Base-by-base conservation (phyloP, 345 rosid species). In the Lepidium africanum region DNA sequence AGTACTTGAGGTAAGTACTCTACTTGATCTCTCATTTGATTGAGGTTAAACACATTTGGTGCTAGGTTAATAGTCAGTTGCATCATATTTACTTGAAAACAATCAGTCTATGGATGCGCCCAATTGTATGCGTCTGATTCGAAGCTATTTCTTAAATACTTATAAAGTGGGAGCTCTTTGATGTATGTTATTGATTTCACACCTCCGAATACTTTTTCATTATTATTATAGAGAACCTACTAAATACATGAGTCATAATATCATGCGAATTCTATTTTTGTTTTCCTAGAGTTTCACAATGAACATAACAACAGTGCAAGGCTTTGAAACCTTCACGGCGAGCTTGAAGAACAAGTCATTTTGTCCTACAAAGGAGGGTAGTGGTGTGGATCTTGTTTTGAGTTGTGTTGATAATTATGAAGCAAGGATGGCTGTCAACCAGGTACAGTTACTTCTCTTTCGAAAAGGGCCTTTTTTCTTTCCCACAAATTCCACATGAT, bases 361-460 rank as follows among this genome's bases (percentile, higher is more conserved):
- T 73, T 9, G 76, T 79, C 87, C 88, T 32, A 78, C 57, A 69
- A 85, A 87, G 80, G 92, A 88, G 72, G 92, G 92, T 39, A 88
- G 73, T 5, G 92, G 96, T 30, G 96, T 94, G 77, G 95, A 90
- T 81, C 97, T 90, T 81, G 92, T 94, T 77, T 77, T 94, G 77
- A 94, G 97, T 69, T 94, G 99, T 52, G 99, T 93, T 27, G 99
- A 94, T 78, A 94, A 94, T 56, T 90, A 84, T 78, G 97, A 90
- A 86, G 97, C 97, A 10, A 84, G 97, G 74, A 90, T 90, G 97
- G 95, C 88, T 75, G 96, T 94, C 64, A 94, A 94, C 77, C 99
- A 90, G 98, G 98, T 93, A 81, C 61, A 14, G 36, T 43, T 56
- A 45, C 49, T 60, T 15, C 42, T 63, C 27, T 35, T 46, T 23